These are phyloP conservation scores for Fusarium circinatum DNA, from an alignment of 2,329 filamentous ascomycete species.

Conservation along the genomic window DNA sequence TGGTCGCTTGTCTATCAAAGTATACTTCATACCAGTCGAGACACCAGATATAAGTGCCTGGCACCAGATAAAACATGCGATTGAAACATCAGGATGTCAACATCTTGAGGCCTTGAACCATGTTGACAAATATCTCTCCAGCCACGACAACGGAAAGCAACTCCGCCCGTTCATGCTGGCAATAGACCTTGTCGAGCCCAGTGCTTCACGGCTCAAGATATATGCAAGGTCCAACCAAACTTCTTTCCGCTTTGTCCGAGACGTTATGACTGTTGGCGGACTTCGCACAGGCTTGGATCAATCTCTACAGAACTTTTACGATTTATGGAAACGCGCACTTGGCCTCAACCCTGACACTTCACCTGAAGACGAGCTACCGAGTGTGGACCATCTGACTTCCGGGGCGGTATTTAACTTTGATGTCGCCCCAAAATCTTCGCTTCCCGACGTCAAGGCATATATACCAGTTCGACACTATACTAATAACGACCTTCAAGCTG, in stretches of 20 bases:
- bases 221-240: neutral
- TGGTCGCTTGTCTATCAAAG: neutral
- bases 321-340: neutral
- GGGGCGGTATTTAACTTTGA: neutral
- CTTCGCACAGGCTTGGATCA: neutral
- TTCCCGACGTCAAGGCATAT: constrained; percentile 3
- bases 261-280: neutral
- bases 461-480: constrained; percentile 1
- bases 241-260: neutral
- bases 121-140: neutral
- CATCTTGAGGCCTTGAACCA: neutral
- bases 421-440: neutral
- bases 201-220: neutral
- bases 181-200: neutral
- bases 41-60: neutral
- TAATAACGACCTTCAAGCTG: neutral
- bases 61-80: neutral
- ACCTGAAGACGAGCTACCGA: neutral
- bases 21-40: neutral
- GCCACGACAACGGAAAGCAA: neutral
- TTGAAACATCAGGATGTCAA: neutral
- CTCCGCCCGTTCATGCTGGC: neutral
- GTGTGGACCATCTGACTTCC: neutral
- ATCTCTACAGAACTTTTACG: neutral
- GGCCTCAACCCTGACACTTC: neutral